Evolutionary conservation across 768 basidiomycete species (phyloP), one percentile per base, ranked within the genome.

Genomic region (Dictyophora rubrovolvata): DNA sequence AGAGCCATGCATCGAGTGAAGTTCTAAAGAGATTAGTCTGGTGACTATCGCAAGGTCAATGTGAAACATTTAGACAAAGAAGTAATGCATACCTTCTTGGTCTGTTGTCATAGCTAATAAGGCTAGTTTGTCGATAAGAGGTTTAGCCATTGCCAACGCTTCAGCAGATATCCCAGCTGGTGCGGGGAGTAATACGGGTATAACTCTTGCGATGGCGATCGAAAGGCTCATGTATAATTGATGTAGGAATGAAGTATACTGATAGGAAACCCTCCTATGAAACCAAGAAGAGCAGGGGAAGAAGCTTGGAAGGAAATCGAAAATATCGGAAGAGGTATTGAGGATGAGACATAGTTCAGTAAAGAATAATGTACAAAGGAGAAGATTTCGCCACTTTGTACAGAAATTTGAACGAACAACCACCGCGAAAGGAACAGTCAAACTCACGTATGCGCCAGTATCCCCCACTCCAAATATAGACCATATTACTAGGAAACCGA

Each of bases 211-310:
- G 10, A 91, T 76, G 0, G 87, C 89, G 42, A 90, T 77, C 33
- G 82, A 87, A 59, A 85, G 65, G 68, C 88, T 84, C 65, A 89
- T 71, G 69, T 89, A 91, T 23, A 88, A 66, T 62, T 89, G 84
- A 65, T 89, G 90, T 42, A 93, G 74, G 69, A 91, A 80, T 37
- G 80, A 72, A 61, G 89, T 78, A 69, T 93, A 87, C 66, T 93
- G 89, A 68, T 84, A 86, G 1, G 81, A 77, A 1, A 87, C 79
- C 12, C 87, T 79, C 6, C 28, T 37, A 56, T 12, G 63, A 56
- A 36, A 67, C 56, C 67, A 68, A 67, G 63, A 72, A 58, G 56
- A 69, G 65, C 49, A 64, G 65, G 60, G 64, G 66, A 60, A 61
- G 54, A 62, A 63, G 60, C 59, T 56, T 47, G 68, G 61, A 21